These are phyloP conservation scores for Nemania abortiva DNA, from an alignment of 2,329 filamentous ascomycete genomes.

Conservation along the genomic window DNA sequence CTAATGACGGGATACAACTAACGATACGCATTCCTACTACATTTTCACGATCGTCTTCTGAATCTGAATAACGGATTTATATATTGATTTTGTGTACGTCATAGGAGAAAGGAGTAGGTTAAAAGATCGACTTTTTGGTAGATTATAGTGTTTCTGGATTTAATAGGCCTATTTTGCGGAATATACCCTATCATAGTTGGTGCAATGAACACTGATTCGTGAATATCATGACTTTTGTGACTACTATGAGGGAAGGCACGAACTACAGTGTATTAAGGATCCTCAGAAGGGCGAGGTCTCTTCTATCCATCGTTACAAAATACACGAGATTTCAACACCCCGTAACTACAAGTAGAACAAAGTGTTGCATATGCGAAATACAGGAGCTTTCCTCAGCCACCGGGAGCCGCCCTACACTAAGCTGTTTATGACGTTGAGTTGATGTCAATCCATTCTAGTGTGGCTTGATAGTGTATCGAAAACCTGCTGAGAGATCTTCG, in stretches of 20 bases:
- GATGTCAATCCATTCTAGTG: slow-evolving; percentile 42
- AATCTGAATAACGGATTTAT: slow-evolving; percentile 25
- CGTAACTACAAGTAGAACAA: no score
- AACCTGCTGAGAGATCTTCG: slow-evolving; percentile 43
- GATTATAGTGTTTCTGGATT: not conserved
- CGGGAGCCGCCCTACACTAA: slow-evolving; percentile 26
- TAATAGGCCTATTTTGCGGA: not conserved
- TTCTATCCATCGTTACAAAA: no score
- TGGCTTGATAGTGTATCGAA: slow-evolving; percentile 45
- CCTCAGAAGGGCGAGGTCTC: no score
- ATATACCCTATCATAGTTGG: not conserved
- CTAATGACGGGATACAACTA: slow-evolving; percentile 68
- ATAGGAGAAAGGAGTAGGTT: not conserved
- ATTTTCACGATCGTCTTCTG: slow-evolving; percentile 55
- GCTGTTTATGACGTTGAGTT: slow-evolving; percentile 47
- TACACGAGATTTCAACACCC: no score
- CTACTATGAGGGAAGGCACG: not conserved
- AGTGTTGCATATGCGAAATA: not conserved
- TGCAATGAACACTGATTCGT: not conserved
- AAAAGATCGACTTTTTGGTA: not conserved
- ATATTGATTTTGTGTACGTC: not conserved
- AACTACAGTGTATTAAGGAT: not conserved
- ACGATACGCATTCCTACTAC: slow-evolving; percentile 69
- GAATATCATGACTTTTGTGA: not conserved
- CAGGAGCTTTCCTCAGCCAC: slow-evolving; percentile 17